Conservation (phyloP, 1,139 yeast species). For the Geotrichum fermentans region DNA sequence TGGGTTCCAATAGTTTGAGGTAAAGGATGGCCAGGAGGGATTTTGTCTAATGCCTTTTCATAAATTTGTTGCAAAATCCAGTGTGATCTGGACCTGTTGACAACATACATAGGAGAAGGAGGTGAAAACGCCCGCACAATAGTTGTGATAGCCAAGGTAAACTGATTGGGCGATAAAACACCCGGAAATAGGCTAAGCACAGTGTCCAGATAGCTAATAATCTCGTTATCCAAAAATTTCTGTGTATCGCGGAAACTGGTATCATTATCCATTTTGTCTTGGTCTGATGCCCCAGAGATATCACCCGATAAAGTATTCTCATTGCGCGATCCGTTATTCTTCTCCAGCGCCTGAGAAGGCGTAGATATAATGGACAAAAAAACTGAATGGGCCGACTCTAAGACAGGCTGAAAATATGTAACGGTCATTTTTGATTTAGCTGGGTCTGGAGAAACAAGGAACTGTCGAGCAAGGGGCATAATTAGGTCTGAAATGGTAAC, state of each 20-base stretch:
- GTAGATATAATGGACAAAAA: conserved; percentile 39
- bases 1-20: conserved; percentile 38
- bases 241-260: conserved; percentile 28
- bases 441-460: conserved; percentile 38
- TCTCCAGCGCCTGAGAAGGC: conserved; percentile 17
- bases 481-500: conserved; percentile 39
- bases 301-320: conserved; percentile 18
- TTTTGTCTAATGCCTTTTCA: conserved; percentile 31
- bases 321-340: conserved; percentile 15
- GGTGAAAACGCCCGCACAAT: conserved; percentile 51
- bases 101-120: conserved; percentile 37
- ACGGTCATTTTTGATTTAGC: conserved; percentile 11
- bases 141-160: conserved; percentile 55
- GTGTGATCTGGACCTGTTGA: conserved; percentile 37
- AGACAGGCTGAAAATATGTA: conserved; percentile 38
- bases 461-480: conserved; percentile 43
- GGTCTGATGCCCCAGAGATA: conserved; percentile 10
- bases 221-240: conserved; percentile 29
- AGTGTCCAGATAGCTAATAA: conserved; percentile 39
- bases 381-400: conserved; percentile 68
- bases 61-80: conserved; percentile 43
- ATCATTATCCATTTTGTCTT: conserved; percentile 7
- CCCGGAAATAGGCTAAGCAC: conserved; percentile 53
- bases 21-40: conserved; percentile 35
- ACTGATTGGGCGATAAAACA: conserved; percentile 52